Percentiles rank a stretch among this genome's conserved stretches.
Evolutionary conservation across 2,329 filamentous ascomycete genomes (phyloP).

Genomic region (Xylaria multiplex): DNA sequence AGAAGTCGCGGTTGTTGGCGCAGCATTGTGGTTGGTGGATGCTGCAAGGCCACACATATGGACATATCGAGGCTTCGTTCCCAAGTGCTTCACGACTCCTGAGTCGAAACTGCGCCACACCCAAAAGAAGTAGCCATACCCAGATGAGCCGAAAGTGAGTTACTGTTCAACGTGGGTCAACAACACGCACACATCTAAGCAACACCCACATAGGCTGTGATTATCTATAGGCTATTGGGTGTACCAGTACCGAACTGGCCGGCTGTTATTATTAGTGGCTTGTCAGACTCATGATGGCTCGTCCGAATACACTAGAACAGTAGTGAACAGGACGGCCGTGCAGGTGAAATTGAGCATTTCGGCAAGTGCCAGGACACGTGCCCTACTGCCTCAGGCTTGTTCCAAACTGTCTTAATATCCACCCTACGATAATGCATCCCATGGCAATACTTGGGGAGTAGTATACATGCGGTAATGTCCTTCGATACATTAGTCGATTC

Average conservation of each 20-base stretch:
- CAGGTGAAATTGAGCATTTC: not conserved
- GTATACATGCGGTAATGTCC: not conserved
- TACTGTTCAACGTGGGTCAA: conserved; percentile 31
- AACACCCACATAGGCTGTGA: conserved; percentile 11
- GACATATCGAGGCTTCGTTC: conserved; percentile 57
- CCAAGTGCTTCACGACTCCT: conserved; percentile 21
- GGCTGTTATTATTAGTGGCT: conserved; percentile 3
- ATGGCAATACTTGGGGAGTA: conserved; percentile 1
- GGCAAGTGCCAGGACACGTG: not conserved
- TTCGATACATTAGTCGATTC: not conserved
- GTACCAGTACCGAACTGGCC: not conserved
- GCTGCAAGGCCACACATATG: conserved; percentile 59
- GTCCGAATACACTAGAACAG: too few relatives aligned
- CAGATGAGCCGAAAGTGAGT: conserved; percentile 18
- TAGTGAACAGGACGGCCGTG: not conserved
- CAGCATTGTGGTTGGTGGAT: conserved; percentile 62
- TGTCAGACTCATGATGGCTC: conserved; percentile 4
- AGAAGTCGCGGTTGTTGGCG: conserved; percentile 54
- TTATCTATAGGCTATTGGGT: conserved; percentile 1
- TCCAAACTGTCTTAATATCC: not conserved
- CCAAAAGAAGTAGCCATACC: conserved; percentile 3
- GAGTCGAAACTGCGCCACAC: conserved; percentile 9
- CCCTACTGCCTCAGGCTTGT: not conserved
- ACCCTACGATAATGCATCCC: not conserved
- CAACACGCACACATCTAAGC: conserved; percentile 5